Percentiles rank a stretch among this genome's conserved stretches.
Evolutionary conservation across 2,329 filamentous ascomycete species (phyloP).

Genomic region (Plenodomus lindquistii): DNA sequence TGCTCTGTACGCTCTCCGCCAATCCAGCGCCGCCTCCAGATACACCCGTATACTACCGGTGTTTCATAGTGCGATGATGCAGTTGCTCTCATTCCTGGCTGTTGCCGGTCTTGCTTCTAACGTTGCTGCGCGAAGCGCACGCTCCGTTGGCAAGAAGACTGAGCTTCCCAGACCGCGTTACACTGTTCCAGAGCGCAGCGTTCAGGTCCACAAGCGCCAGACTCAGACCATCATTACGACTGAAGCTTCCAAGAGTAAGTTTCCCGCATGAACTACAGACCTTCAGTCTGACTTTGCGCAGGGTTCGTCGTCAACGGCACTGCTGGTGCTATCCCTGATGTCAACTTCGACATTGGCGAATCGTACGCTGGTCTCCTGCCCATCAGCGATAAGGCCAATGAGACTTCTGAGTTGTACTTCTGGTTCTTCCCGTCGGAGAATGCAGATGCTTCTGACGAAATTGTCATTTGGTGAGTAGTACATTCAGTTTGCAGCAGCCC

Average conservation of each 20-base stretch:
- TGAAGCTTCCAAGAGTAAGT: slow-evolving; percentile 34
- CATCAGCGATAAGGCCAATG: slow-evolving; percentile 53
- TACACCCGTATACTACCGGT: not conserved
- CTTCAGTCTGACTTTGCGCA: slow-evolving; percentile 13
- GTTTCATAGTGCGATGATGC: slow-evolving; percentile 22
- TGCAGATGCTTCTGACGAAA: slow-evolving; percentile 52
- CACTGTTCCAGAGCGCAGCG: slow-evolving; percentile 19
- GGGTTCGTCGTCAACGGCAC: slow-evolving; percentile 45
- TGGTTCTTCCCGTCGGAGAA: slow-evolving; percentile 61
- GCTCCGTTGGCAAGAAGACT: slow-evolving; percentile 34
- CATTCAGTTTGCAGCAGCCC: slow-evolving; percentile 22
- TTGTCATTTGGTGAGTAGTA: slow-evolving; percentile 58
- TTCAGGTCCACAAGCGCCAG: slow-evolving; percentile 28
- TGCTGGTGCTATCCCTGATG: slow-evolving; percentile 51
- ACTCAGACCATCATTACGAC: slow-evolving; percentile 43
- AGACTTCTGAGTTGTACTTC: slow-evolving; percentile 55
- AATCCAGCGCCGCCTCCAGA: not conserved
- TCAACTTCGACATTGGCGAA: slow-evolving; percentile 52
- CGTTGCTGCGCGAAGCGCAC: slow-evolving; percentile 33
- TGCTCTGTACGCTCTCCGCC: not conserved
- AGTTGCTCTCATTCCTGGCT: slow-evolving; percentile 37
- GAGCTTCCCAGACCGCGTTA: slow-evolving; percentile 32
- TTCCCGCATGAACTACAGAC: too few relatives aligned
- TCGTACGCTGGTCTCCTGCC: slow-evolving; percentile 55
- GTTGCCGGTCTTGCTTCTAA: slow-evolving; percentile 31